Percentiles rank a stretch among this genome's conserved stretches.
Conservation (phyloP, 163 green algal genomes). For the Scenedesmus sp. region DNA sequence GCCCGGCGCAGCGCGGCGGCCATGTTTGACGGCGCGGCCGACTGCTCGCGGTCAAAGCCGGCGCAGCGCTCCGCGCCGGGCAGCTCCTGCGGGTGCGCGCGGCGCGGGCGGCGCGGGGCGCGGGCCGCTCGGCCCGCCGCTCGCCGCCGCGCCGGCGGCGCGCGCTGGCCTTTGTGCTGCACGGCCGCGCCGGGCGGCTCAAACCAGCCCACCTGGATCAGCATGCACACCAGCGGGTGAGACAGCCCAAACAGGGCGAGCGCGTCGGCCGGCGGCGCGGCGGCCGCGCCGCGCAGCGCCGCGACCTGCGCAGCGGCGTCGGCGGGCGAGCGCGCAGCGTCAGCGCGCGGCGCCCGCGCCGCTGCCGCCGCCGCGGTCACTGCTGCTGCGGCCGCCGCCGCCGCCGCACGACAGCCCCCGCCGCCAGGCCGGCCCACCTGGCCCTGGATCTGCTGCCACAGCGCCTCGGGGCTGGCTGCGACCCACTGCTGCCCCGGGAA, state of each 20-base stretch:
- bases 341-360: too few relatives aligned
- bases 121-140: too few relatives aligned
- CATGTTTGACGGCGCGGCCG: slow-evolving; percentile 18
- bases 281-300: too few relatives aligned
- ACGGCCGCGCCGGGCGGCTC: too few relatives aligned
- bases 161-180: too few relatives aligned
- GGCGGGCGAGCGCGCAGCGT: too few relatives aligned
- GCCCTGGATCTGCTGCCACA: slow-evolving; percentile 31
- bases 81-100: slow-evolving; percentile 20
- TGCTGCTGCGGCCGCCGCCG: too few relatives aligned
- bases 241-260: slow-evolving; percentile 9
- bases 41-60: not conserved
- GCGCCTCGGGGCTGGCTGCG: not conserved
- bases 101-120: too few relatives aligned
- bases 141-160: too few relatives aligned
- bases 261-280: slow-evolving; percentile 6
- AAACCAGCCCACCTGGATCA: slow-evolving; percentile 31
- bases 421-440: slow-evolving; percentile 19
- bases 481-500: slow-evolving; percentile 34
- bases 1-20: slow-evolving; percentile 5
- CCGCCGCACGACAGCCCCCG: too few relatives aligned
- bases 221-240: slow-evolving; percentile 25
- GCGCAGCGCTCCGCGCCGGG: slow-evolving; percentile 18
- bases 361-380: too few relatives aligned
- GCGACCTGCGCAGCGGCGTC: too few relatives aligned